Conservation (phyloP, 129 eudicot genomes). For the Tagetes erecta region DNA sequence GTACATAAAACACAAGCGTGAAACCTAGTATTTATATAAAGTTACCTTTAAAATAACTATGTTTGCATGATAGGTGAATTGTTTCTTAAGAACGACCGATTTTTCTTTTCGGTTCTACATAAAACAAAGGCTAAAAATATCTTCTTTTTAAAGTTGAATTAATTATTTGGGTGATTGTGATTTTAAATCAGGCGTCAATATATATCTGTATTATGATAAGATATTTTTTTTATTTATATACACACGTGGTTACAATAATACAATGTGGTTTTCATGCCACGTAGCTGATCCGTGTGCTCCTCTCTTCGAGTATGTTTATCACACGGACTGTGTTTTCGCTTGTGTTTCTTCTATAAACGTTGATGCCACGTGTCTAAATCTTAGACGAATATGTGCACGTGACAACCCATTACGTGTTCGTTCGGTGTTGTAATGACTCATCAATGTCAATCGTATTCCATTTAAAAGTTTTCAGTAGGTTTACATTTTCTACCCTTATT, state of each 20-base stretch:
- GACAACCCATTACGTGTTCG: constrained; percentile 19
- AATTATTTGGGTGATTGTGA: neutral
- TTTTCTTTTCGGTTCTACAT: no score
- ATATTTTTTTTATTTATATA: neutral
- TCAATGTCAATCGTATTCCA: constrained; percentile 15
- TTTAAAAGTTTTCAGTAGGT: neutral
- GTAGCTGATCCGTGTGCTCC: constrained; percentile 38
- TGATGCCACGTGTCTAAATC: constrained; percentile 37
- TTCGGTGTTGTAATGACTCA: constrained; percentile 26
- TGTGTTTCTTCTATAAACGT: constrained; percentile 30
- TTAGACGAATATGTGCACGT: neutral
- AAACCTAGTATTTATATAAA: no score
- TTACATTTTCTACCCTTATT: neutral
- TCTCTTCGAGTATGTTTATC: neutral
- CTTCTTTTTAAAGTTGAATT: neutral
- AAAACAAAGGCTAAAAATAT: no score
- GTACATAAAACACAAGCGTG: no score
- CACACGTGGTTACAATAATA: constrained; percentile 18
- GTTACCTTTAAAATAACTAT: no score
- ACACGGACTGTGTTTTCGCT: constrained; percentile 19
- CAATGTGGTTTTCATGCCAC: constrained; percentile 21
- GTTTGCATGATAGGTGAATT: no score
- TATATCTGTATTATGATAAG: neutral
- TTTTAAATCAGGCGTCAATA: neutral
- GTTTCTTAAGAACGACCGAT: no score